Evolutionary conservation across 2,329 filamentous ascomycete genomes (phyloP).

Genomic region (Fusarium siculi): DNA sequence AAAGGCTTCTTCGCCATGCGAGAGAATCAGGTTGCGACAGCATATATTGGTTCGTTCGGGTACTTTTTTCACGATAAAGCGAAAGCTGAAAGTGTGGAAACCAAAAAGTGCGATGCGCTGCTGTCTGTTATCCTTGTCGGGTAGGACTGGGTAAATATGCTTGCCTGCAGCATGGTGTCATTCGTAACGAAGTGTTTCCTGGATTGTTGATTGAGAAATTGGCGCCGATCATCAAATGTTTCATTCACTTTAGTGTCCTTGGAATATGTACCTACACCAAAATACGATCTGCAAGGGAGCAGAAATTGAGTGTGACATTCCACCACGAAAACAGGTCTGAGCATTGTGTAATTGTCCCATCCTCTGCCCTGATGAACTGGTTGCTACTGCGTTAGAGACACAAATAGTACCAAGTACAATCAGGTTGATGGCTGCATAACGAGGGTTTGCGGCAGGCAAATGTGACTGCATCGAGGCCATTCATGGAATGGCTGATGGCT

Average conservation of each 20-base stretch:
- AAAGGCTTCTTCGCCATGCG: neutral
- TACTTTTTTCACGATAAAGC: neutral
- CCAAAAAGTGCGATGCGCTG: neutral
- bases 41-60: neutral
- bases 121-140: neutral
- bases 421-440: neutral
- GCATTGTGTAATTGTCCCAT: neutral
- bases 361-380: neutral
- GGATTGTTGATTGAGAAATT: neutral
- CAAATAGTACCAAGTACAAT: neutral
- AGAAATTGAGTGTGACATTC: slow-evolving; percentile 7
- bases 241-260: slow-evolving; percentile 5
- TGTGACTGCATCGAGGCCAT: neutral
- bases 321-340: neutral
- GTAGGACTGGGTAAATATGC: neutral
- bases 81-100: neutral
- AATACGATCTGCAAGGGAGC: neutral
- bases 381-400: slow-evolving; percentile 2
- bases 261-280: neutral
- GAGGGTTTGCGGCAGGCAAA: neutral
- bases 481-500: neutral
- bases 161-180: neutral
- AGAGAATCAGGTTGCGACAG: neutral
- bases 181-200: neutral
- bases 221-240: slow-evolving; percentile 5